These are phyloP conservation scores for Neobulgaria alba DNA, from an alignment of 2,329 filamentous ascomycete genomes.

Conservation along the genomic window DNA sequence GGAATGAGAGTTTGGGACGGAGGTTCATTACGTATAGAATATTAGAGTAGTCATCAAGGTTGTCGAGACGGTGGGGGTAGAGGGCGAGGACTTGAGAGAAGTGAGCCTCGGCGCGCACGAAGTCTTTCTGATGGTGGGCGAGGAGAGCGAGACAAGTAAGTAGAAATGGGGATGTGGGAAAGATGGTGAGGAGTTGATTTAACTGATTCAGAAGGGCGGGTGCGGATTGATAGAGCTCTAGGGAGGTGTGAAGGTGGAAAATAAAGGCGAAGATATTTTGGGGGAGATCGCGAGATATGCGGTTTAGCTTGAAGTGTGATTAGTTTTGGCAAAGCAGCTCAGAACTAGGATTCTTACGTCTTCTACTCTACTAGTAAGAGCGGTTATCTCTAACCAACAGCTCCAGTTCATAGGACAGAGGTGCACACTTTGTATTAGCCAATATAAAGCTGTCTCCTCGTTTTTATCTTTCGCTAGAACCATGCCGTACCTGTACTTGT, in stretches of 20 bases:
- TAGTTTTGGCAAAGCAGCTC: slow-evolving; percentile 19
- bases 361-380: slow-evolving; percentile 68
- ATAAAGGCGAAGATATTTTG: slow-evolving; percentile 90
- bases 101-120: slow-evolving; percentile 58
- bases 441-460: slow-evolving; percentile 73
- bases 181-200: slow-evolving; percentile 71
- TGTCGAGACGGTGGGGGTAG: slow-evolving; percentile 69
- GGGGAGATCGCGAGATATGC: slow-evolving; percentile 64
- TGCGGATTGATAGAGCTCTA: slow-evolving; percentile 85
- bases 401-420: slow-evolving; percentile 95
- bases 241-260: slow-evolving; percentile 83
- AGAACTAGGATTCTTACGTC: slow-evolving; percentile 49
- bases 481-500: slow-evolving; percentile 62
- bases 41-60: slow-evolving; percentile 92
- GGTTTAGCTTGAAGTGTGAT: slow-evolving; percentile 50
- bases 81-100: slow-evolving; percentile 74
- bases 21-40: slow-evolving; percentile 90
- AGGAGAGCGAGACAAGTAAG: slow-evolving; percentile 83
- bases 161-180: slow-evolving; percentile 81
- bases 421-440: slow-evolving; percentile 81
- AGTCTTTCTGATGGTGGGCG: slow-evolving; percentile 81
- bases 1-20: slow-evolving; percentile 80
- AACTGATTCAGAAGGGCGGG: slow-evolving; percentile 66
- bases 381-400: slow-evolving; percentile 87
- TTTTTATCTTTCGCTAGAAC: slow-evolving; percentile 87